Evolutionary conservation across 352 stramenopile species (phyloP), one percentile per base, ranked within the genome.

Genomic region (Pythium dissimile): DNA sequence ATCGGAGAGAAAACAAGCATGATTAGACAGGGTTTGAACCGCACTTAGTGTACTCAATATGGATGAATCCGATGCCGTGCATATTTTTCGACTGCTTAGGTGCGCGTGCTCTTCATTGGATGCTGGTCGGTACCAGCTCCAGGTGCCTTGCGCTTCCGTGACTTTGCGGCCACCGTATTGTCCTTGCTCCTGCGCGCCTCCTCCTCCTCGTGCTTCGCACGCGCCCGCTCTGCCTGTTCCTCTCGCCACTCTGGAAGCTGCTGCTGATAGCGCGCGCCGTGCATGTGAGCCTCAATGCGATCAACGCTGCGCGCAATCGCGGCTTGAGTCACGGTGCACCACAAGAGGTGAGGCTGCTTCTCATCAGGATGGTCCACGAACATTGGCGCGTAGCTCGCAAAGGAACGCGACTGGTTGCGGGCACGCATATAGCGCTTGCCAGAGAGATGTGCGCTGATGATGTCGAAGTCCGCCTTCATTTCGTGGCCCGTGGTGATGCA

Each of bases 311-410:
- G 77, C 12, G 66, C 57, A 45, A 86, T 76, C 28, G 73, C 66
- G 18, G 73, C 77, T 49, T 86, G 72, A 2, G 79, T 89, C 42
- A 89, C 79, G 49, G 69, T 71, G 60, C 79, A 89, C 79, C 79
- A 89, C 52, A 89, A 38, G 62, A 85, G 64, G 24, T 70, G 59
- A 26, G 57, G 37, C 65, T 80, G 73, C 18, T 74, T 71, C 48
- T 82, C 73, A 47, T 88, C 76, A 21, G 75, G 69, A 34, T 89
- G 77, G 51, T 69, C 53, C 41, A 75, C 58, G 54, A 89, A 88
- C 77, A 88, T 88, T 7, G 80, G 80, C 24, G 73, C 73, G 48
- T 77, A 89, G 28, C 67, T 57, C 16, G 67, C 63, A 48, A 89
- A 85, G 21, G 75, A 86, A 18, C 68, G 48, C 23, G 53, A 63